Base-by-base conservation (phyloP, 768 basidiomycete species). In the Dendrothele bispora region DNA sequence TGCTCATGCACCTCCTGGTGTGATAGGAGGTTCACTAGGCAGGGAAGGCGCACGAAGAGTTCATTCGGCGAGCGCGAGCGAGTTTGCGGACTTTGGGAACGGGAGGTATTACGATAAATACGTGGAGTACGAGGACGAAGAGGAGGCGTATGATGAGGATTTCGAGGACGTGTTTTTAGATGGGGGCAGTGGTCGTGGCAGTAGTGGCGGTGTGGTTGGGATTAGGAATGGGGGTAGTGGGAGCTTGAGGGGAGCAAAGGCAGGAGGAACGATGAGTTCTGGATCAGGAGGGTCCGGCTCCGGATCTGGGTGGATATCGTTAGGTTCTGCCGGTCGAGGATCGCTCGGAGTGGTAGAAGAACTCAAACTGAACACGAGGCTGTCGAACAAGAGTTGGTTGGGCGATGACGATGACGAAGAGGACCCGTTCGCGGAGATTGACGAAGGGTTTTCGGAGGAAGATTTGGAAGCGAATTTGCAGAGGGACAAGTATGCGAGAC, bases 341-440 rank as follows among this genome's bases (percentile, higher is more conserved):
- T n/a, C n/a, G n/a, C n/a, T n/a, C n/a, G n/a, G n/a, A 46, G 25
- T 27, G n/a, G 28, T 22, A 56, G 83, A 88, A 57, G 87, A 88
- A 0, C 64, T 98, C 37, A 88, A 94, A 61, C 75, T 98, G 48
- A 91, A 86, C 54, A 95, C 91, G 3, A 71, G 88, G 43, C 65
- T 95, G 38, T 93, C 95, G 20, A 93, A 88, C 63, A 86, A 84
- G 68, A 93, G 94, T 10, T 97, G 93, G 91, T 26, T 46, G 27
- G 48, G 39, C 43, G 36, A 18, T 45, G 21, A 37, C 32, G 91
- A 91, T 36, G 90, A 95, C 48, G 94, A 95, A 43, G 91, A 93
- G 45, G 94, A 99, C 72, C 95, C 97, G 1, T 99, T 99, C 57
- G 94, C 95, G 2, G 91, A 94, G 89, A 95, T 95, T 49, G 93